phyloP scores from a whole-genome alignment of 208 protist genomes.

The Leishmania aethiopica region DNA sequence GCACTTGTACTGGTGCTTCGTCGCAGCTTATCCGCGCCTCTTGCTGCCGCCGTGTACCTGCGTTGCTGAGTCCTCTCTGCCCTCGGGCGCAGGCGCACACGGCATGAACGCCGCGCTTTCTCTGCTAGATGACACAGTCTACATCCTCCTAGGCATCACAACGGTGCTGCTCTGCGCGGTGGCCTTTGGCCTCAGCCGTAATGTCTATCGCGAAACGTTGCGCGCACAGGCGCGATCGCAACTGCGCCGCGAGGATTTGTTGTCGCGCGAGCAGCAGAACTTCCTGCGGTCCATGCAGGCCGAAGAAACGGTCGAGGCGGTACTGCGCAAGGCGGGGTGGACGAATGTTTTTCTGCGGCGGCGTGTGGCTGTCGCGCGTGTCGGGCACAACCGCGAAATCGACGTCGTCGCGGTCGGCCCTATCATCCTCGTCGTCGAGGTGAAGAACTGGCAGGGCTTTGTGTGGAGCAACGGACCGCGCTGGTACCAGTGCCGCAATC shows the following conservation, averaged over 20 bases:
- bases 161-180: conserved; percentile 43
- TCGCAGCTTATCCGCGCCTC: not conserved
- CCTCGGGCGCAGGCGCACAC: not conserved
- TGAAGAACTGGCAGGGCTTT: conserved; percentile 91
- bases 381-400: conserved; percentile 89
- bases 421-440: conserved; percentile 85
- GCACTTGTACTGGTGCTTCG: not conserved
- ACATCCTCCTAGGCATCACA: conserved; percentile 42
- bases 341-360: conserved; percentile 78
- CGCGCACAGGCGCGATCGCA: conserved; percentile 47
- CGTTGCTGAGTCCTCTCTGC: not conserved
- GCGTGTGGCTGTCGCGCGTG: conserved; percentile 68
- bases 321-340: conserved; percentile 80
- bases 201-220: conserved; percentile 54
- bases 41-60: not conserved
- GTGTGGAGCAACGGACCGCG: conserved; percentile 85
- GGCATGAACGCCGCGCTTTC: conserved; percentile 3
- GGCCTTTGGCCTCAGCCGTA: conserved; percentile 43
- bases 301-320: conserved; percentile 66
- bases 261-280: conserved; percentile 34
- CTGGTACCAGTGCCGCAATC: conserved; percentile 79
- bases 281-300: conserved; percentile 75
- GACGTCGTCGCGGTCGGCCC: conserved; percentile 85
- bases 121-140: conserved; percentile 42
- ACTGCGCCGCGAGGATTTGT: conserved; percentile 36